Evolutionary conservation across 345 rosid genomes (phyloP).

Genomic region (Salix arbutifolia): DNA sequence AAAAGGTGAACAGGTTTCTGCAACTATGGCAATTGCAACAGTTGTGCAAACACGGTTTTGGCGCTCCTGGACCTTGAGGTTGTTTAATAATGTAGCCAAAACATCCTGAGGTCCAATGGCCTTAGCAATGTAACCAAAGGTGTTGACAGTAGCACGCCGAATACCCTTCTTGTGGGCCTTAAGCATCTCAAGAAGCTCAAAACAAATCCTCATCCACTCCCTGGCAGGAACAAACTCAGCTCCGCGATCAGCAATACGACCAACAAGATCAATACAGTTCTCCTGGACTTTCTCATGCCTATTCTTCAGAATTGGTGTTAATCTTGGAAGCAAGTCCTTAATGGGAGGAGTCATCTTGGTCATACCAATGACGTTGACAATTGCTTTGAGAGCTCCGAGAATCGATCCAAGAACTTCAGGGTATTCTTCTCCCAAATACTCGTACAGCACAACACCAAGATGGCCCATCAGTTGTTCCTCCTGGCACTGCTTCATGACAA

Average conservation of each 20-base stretch:
- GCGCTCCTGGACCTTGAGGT: constrained; percentile 98
- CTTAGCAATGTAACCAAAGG: constrained; percentile 96
- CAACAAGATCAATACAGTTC: constrained; percentile 96
- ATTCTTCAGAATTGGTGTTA: constrained; percentile 97
- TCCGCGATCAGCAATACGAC: constrained; percentile 98
- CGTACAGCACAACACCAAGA: constrained; percentile 95
- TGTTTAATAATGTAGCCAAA: constrained; percentile 85
- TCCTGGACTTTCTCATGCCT: constrained; percentile 99
- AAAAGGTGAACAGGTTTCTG: constrained; percentile 97
- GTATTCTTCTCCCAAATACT: constrained; percentile 96
- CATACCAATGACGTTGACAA: constrained; percentile 98
- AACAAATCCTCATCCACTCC: constrained; percentile 99
- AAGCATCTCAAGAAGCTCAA: constrained; percentile 99
- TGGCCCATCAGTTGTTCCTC: constrained; percentile 99
- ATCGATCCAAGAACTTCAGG: constrained; percentile 98
- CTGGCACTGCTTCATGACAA: constrained; percentile 97
- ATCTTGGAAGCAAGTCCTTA: constrained; percentile 94
- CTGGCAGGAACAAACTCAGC: constrained; percentile 99
- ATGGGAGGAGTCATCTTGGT: constrained; percentile 99
- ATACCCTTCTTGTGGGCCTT: constrained; percentile 99
- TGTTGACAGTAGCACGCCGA: constrained; percentile 92
- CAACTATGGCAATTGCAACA: constrained; percentile 93
- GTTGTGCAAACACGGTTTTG: constrained; percentile 99
- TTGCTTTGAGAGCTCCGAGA: constrained; percentile 96
- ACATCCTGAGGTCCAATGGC: constrained; percentile 99